A percentile compares a stretch with the other conserved stretches of the same genome.
Conservation (phyloP, 2,329 filamentous ascomycete species). For the Sporothrix phasma region DNA sequence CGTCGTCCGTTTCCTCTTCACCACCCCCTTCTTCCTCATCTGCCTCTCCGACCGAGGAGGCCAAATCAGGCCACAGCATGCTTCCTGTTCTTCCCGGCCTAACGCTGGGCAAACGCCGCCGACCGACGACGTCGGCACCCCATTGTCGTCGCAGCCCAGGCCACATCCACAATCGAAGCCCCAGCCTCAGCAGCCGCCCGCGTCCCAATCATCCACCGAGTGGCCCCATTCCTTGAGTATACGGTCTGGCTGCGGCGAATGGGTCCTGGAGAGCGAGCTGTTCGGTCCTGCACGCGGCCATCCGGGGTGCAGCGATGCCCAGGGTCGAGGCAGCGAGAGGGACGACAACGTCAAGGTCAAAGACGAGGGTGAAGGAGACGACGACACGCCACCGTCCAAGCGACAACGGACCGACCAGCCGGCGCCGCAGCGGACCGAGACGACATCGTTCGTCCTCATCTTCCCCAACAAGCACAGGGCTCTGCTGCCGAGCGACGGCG, state of each 20-base stretch:
- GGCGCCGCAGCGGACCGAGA: neutral
- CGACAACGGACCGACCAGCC: neutral
- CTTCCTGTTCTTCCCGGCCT: neutral
- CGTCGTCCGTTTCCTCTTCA: neutral
- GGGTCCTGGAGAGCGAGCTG: neutral
- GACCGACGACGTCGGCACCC: no score
- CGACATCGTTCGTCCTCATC: neutral
- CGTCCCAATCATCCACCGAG: no score
- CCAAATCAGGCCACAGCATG: neutral
- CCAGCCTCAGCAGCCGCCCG: no score
- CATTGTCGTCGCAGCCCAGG: no score
- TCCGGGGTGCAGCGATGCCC: neutral
- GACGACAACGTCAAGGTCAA: neutral
- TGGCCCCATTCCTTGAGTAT: no score
- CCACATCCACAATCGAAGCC: no score
- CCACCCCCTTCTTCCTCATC: neutral
- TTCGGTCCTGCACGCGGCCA: neutral
- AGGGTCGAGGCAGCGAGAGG: neutral
- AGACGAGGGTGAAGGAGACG: neutral
- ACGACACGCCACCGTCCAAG: neutral
- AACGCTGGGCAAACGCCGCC: neutral
- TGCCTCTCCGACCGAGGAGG: neutral
- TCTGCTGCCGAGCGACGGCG: neutral
- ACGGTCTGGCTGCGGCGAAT: neutral
- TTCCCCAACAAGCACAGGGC: neutral